phyloP scores from a whole-genome alignment of 2,329 filamentous ascomycete species.

The Coniochaeta sp. region DNA sequence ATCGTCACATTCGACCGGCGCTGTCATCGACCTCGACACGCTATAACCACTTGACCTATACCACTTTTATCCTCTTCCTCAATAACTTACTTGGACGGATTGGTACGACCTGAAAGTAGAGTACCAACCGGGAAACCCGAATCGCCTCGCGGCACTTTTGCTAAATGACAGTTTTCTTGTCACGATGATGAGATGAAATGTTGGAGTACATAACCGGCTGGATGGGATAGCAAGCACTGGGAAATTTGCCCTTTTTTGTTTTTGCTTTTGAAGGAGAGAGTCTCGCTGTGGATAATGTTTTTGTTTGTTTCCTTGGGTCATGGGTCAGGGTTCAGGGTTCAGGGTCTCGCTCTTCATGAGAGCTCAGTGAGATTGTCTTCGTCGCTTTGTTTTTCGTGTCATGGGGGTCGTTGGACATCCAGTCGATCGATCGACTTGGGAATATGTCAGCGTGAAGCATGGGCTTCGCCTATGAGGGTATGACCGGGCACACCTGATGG shows the following conservation, averaged over 20 bases:
- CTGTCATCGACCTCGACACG: neutral
- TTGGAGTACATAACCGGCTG: neutral
- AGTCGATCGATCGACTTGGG: neutral
- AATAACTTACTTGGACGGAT: neutral
- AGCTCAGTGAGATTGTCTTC: neutral
- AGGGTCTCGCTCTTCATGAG: neutral
- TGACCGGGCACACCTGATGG: neutral
- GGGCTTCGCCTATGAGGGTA: too few relatives aligned
- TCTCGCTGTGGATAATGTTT: neutral
- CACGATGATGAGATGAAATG: slow-evolving; percentile 5
- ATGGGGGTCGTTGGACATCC: neutral
- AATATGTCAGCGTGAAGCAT: neutral
- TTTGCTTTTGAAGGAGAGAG: neutral
- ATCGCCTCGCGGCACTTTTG: neutral
- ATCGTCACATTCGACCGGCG: neutral
- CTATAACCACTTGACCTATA: neutral
- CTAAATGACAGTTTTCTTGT: neutral
- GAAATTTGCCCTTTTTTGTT: neutral
- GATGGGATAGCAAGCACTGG: neutral
- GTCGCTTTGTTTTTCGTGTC: neutral
- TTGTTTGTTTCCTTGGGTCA: neutral
- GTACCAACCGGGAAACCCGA: neutral
- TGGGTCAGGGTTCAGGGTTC: neutral
- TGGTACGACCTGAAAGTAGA: neutral
- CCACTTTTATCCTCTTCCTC: neutral